A percentile compares a stretch with the other conserved stretches of the same genome.
phyloP scores from a whole-genome alignment of 352 stramenopile genomes.

The Globisporangium uncinulatum region DNA sequence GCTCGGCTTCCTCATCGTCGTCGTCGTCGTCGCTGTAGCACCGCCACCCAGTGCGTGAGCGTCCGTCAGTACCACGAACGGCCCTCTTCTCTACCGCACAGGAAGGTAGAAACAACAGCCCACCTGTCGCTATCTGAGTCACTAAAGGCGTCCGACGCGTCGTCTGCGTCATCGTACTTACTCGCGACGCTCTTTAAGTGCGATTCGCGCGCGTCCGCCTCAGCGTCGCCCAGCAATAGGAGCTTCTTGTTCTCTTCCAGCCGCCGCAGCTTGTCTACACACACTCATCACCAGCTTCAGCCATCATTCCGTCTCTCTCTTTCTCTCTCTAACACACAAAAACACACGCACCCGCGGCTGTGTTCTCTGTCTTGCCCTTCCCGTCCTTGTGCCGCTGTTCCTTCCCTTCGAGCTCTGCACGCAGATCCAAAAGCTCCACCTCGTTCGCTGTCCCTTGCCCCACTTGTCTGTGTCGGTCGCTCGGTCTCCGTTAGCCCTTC shows the following conservation, averaged over 20 bases:
- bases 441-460: constrained; percentile 79
- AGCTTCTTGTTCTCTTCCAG: constrained; percentile 84
- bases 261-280: constrained; percentile 50
- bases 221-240: constrained; percentile 65
- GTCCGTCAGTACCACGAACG: background rate
- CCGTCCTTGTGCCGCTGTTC: constrained; percentile 69
- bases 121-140: constrained; percentile 77
- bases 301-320: too few relatives aligned
- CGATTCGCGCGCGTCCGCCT: constrained; percentile 69
- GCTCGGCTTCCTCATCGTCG: constrained; percentile 96
- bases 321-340: constrained; percentile 9
- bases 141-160: constrained; percentile 51
- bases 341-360: constrained; percentile 61
- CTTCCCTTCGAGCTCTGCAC: constrained; percentile 68
- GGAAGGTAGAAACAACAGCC: too few relatives aligned
- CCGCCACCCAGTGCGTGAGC: too few relatives aligned
- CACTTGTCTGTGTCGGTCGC: constrained; percentile 42
- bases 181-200: constrained; percentile 84
- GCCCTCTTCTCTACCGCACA: background rate
- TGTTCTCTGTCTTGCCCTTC: constrained; percentile 71
- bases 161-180: constrained; percentile 90
- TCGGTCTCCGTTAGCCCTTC: background rate
- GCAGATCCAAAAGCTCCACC: constrained; percentile 66
- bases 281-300: background rate
- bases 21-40: constrained; percentile 30